Percentiles rank a stretch among this genome's conserved stretches.
Conservation (phyloP, 1,139 yeast genomes). For the Hyphopichia wangnamkhiaoensis region DNA sequence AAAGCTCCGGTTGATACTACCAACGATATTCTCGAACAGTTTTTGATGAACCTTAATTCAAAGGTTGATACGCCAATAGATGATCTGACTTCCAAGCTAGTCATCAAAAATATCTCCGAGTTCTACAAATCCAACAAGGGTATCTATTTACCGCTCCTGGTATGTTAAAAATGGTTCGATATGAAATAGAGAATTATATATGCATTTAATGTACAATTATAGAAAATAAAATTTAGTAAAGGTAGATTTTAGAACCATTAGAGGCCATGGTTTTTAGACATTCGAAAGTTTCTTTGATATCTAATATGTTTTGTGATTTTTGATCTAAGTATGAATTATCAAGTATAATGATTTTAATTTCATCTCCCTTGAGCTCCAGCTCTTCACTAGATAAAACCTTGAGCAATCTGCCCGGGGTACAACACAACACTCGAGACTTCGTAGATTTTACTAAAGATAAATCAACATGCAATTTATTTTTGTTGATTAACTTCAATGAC, state of each 20-base stretch:
- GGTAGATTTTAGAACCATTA: constrained; percentile 48
- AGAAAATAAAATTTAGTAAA: constrained; percentile 31
- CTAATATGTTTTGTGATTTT: constrained; percentile 67
- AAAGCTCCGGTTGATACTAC: constrained; percentile 8
- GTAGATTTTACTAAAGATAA: constrained; percentile 51
- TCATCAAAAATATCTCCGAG: constrained; percentile 27
- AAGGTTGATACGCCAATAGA: constrained; percentile 12
- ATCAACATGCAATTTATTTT: constrained; percentile 64
- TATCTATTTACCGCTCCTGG: constrained; percentile 39
- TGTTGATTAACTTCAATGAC: constrained; percentile 64
- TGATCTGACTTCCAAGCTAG: constrained; percentile 14
- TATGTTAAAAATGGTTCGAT: constrained; percentile 8
- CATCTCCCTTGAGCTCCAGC: constrained; percentile 41
- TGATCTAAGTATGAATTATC: constrained; percentile 66
- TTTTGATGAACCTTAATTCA: constrained; percentile 6
- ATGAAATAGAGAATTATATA: not conserved
- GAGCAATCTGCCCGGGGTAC: constrained; percentile 65
- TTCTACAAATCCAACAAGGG: constrained; percentile 32
- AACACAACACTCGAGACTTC: constrained; percentile 54
- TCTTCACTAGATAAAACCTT: constrained; percentile 47
- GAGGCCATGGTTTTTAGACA: constrained; percentile 43
- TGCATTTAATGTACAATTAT: constrained; percentile 6
- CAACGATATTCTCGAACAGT: constrained; percentile 3
- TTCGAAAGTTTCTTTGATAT: constrained; percentile 47
- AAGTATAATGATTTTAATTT: constrained; percentile 57